phyloP scores from a whole-genome alignment of 345 rosid species.

The Pelargonium nanum region DNA sequence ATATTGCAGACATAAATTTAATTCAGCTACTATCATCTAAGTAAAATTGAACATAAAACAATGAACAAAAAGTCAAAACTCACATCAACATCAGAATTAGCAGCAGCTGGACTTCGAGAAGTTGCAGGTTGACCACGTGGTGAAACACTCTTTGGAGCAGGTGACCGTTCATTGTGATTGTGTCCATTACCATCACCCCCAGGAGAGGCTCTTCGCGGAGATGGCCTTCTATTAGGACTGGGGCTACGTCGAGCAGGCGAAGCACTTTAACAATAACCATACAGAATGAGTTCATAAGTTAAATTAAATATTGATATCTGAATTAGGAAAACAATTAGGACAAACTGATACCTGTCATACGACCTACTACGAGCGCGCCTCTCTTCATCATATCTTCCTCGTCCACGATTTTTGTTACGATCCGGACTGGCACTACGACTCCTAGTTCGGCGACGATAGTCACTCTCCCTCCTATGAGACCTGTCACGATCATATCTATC shows the following conservation, averaged over 20 bases:
- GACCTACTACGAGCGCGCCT: conserved; percentile 35
- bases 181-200: conserved; percentile 26
- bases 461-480: conserved; percentile 31
- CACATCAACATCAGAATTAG: background rate
- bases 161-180: conserved; percentile 20
- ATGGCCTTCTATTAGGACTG: conserved; percentile 27
- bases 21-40: background rate
- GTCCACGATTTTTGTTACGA: conserved; percentile 26
- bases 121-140: conserved; percentile 22
- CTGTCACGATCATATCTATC: conserved; percentile 41
- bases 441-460: conserved; percentile 27
- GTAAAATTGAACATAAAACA: no score
- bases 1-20: background rate
- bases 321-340: background rate
- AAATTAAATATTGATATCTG: background rate
- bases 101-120: conserved; percentile 10
- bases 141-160: conserved; percentile 23
- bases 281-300: background rate
- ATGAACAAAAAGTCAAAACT: background rate
- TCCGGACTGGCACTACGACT: conserved; percentile 50
- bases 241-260: conserved; percentile 34
- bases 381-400: conserved; percentile 40
- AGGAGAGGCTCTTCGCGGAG: conserved; percentile 25
- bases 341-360: conserved; percentile 26
- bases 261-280: conserved; percentile 14